Evolutionary conservation across 192 early-diverging fungal species (phyloP), one percentile per base, ranked within the genome.

Genomic region (Rhizoclosmatium globosum): DNA sequence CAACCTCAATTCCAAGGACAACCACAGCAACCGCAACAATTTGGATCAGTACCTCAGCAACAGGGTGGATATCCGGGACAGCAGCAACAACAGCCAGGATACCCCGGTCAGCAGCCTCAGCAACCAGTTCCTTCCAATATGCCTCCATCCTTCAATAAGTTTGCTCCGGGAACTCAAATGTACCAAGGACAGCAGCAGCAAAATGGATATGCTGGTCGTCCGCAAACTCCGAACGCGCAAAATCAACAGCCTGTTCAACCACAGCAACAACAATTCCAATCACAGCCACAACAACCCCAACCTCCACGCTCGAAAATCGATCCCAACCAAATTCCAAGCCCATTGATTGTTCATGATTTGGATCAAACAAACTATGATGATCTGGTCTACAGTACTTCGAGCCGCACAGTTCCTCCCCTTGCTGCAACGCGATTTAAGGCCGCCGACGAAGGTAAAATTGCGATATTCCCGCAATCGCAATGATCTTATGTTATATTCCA

Each of bases 251-350:
- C 44, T 7, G 31, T 48, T 15, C 15, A 15, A 11, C 41, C 41
- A 47, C 62, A 64, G 31, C 62, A 64, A 23, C 31, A 31, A 31
- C 31, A 31, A 31, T 47, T 47, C n/a, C 70, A 71, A 50, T 50
- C 11, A 19, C 43, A 41, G 7, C 70, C 47, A 57, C 70, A 53
- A 50, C 83, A 84, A 70, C 70, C 81, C 17, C 67, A 81, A 82
- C 70, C 84, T n/a, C 78, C 68, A 38, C 23, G 70, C 7, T 31
- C 56, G 6, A 71, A 71, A 50, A 99, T 99, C 64, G 95, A 99
- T 79, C 96, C 97, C 2, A 93, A 95, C 85, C 94, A 96, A 76
- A 95, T 99, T 68, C 98, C 98, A 19, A 92, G 93, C 23, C 96
- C 97, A 31, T 87, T 95, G 9, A 84, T 87, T 31, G 95, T 96